phyloP scores from a whole-genome alignment of 1,284 basidiomycete genomes.

The Xerocomus alliaceus region DNA sequence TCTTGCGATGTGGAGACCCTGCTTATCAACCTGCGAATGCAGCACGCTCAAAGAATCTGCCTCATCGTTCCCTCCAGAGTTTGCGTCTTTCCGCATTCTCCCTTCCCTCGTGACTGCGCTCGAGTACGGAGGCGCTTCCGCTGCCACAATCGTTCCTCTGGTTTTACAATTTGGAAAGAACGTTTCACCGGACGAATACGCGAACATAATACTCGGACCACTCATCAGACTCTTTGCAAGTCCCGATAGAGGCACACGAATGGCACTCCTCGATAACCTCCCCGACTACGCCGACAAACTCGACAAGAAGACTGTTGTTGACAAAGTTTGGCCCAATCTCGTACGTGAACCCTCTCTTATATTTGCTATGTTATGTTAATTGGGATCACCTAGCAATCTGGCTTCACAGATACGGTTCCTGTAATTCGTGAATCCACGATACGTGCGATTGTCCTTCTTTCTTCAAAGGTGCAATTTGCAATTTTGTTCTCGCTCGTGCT shows the following conservation, averaged over 20 bases:
- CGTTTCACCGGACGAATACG: slow-evolving; percentile 76
- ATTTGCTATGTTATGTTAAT: neutral
- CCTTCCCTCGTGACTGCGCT: slow-evolving; percentile 87
- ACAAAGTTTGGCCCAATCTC: slow-evolving; percentile 93
- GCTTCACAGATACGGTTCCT: slow-evolving; percentile 93
- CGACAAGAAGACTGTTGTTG: slow-evolving; percentile 83
- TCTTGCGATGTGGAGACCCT: neutral
- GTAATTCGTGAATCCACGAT: slow-evolving; percentile 95
- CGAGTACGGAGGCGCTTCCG: slow-evolving; percentile 84
- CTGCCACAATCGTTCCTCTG: slow-evolving; percentile 81
- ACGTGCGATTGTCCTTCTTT: slow-evolving; percentile 84
- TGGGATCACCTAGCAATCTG: slow-evolving; percentile 74
- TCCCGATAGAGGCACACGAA: slow-evolving; percentile 90
- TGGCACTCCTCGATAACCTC: slow-evolving; percentile 90
- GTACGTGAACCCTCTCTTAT: slow-evolving; percentile 54
- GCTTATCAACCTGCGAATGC: neutral
- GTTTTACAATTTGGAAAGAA: slow-evolving; percentile 82
- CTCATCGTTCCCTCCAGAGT: slow-evolving; percentile 84
- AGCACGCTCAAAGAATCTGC: slow-evolving; percentile 84
- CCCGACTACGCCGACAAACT: slow-evolving; percentile 86
- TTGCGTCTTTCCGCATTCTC: slow-evolving; percentile 85
- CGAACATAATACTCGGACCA: slow-evolving; percentile 73
- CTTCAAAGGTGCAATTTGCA: slow-evolving; percentile 72
- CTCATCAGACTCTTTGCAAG: slow-evolving; percentile 85
- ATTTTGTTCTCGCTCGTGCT: neutral